Base-by-base conservation (phyloP, 805 yeast species). In the Zygosaccharomyces lentus region DNA sequence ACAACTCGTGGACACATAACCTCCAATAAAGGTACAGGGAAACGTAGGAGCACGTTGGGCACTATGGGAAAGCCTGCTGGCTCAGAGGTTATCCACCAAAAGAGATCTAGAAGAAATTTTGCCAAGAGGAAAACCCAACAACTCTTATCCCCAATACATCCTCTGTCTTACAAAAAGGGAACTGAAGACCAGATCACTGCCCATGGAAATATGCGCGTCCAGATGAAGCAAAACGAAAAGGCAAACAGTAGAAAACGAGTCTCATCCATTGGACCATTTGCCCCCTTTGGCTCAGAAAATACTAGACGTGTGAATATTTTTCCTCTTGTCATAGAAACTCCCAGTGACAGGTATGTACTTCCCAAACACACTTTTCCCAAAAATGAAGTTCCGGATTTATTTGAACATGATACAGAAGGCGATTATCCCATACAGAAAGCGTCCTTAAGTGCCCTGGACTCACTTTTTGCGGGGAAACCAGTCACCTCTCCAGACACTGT, bases 251-350 rank as follows among this genome's bases (percentile, higher is more conserved):
- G 19, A 19, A 34, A 35, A 31, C 15, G 21, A 5, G 23, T 19
- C 7, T 10, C 19, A 15, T 6, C 29, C n/a, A 29, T 26, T 26
- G 35, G 27, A 17, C 40, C 26, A 2, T 26, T 24, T 24, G 34
- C 30, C 21, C 30, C 41, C 17, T 4, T 37, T 5, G n/a, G 34
- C 19, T 16, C 41, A 6, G 36, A 34, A 21, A 36, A 29, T 27
- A 43, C 26, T 9, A 48, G 59, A 32, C 49, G 52, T 43, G 52
- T 47, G n/a, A 45, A 47, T n/a, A 48, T 54, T 2, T 62, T 58
- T 38, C 48, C 54, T 1, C 61, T 66, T 4, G 58, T 61, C 10
- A 48, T 64, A 3, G 68, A 64, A 39, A 57, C 59, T 4, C 37
- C 50, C 5, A 55, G 64, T 9, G 45, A 52, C 23, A 46, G 42